A percentile compares a stretch with the other conserved stretches of the same genome.
These are phyloP conservation scores for Torulaspora gathmanii DNA, from an alignment of 805 yeast genomes.

Conservation along the genomic window DNA sequence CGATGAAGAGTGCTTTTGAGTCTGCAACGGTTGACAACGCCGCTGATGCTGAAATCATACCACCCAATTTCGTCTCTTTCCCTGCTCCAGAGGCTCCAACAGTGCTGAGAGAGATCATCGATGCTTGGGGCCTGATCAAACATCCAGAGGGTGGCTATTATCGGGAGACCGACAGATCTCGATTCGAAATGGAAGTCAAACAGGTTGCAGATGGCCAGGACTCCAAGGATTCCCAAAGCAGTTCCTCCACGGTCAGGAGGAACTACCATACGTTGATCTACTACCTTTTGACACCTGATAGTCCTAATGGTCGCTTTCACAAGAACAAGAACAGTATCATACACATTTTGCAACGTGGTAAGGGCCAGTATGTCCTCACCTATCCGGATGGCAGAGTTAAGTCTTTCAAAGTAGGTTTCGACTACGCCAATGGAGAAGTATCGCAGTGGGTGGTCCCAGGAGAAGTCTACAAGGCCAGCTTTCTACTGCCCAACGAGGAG, in stretches of 20 bases:
- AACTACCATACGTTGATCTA: slow-evolving; percentile 49
- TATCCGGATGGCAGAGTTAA: slow-evolving; percentile 48
- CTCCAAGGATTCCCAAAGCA: background rate
- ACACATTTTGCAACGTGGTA: slow-evolving; percentile 52
- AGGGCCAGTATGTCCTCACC: slow-evolving; percentile 51
- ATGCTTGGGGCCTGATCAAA: slow-evolving; percentile 36
- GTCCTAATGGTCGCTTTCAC: slow-evolving; percentile 50
- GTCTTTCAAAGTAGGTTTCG: slow-evolving; percentile 51
- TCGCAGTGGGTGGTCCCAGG: slow-evolving; percentile 64
- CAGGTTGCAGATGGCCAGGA: slow-evolving; percentile 4
- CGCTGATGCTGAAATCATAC: slow-evolving; percentile 14
- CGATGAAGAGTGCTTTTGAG: background rate
- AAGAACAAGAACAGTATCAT: slow-evolving; percentile 48
- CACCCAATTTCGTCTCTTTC: slow-evolving; percentile 16
- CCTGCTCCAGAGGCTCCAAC: slow-evolving; percentile 25
- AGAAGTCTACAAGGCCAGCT: slow-evolving; percentile 54
- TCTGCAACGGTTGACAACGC: slow-evolving; percentile 19
- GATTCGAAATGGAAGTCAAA: slow-evolving; percentile 39
- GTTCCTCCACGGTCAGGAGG: slow-evolving; percentile 25
- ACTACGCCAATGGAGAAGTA: slow-evolving; percentile 44
- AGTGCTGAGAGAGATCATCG: slow-evolving; percentile 34
- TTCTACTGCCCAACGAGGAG: slow-evolving; percentile 40
- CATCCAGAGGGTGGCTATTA: slow-evolving; percentile 58
- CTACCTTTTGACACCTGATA: slow-evolving; percentile 47
- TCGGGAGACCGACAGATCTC: slow-evolving; percentile 52